Percentiles rank a stretch among this genome's conserved stretches.
These are phyloP conservation scores for Leccinum disarticulatum DNA, from an alignment of 768 basidiomycete genomes.

Conservation along the genomic window DNA sequence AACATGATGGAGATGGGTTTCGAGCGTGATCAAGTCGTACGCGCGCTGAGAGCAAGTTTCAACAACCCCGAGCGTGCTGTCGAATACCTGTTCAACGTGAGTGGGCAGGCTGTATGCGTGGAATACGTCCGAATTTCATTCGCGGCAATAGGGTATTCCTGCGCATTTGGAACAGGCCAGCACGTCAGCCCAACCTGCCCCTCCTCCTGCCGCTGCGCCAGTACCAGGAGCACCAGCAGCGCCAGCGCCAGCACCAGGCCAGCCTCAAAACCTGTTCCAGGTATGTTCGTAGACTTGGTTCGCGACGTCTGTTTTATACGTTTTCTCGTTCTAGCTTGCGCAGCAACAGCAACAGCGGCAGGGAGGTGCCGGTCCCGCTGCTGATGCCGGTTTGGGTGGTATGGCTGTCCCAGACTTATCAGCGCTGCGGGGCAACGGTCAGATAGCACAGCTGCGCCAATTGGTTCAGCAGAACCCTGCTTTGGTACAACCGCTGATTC, in stretches of 20 bases:
- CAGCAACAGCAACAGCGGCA: constrained; percentile 57
- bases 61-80: constrained; percentile 98
- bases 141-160: constrained; percentile 69
- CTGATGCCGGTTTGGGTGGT: constrained; percentile 21
- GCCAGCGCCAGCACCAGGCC: constrained; percentile 33
- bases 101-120: constrained; percentile 27
- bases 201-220: constrained; percentile 39
- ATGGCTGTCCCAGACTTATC: constrained; percentile 42
- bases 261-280: constrained; percentile 86
- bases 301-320: background rate
- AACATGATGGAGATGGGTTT: constrained; percentile 97
- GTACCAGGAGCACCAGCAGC: constrained; percentile 32
- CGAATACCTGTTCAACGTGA: constrained; percentile 93
- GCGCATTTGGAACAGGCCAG: constrained; percentile 37
- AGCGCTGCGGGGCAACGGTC: constrained; percentile 59
- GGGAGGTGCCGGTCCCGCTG: constrained; percentile 32
- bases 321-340: constrained; percentile 51
- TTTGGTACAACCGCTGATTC: constrained; percentile 74
- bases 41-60: constrained; percentile 88
- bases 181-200: constrained; percentile 41
- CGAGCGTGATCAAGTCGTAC: constrained; percentile 75
- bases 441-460: constrained; percentile 71
- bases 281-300: constrained; percentile 38
- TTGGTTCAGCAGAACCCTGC: constrained; percentile 76
- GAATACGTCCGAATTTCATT: constrained; percentile 9